Percentiles rank a stretch among this genome's conserved stretches.
phyloP scores from a whole-genome alignment of 768 basidiomycete species.

The Mycena vulgaris region DNA sequence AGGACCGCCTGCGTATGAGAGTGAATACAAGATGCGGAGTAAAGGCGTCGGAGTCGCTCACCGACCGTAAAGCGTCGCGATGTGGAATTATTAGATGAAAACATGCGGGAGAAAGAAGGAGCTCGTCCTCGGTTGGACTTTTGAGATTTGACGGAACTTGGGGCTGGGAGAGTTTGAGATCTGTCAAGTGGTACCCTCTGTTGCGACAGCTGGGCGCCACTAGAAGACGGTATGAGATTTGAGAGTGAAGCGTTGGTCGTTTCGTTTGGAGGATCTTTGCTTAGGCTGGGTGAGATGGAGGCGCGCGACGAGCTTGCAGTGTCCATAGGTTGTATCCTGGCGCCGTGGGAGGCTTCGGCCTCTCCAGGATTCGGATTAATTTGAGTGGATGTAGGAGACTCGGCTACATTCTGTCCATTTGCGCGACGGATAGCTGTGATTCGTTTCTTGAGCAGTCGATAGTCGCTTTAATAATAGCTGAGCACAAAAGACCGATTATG shows the following conservation, averaged over 20 bases:
- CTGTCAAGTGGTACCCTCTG: slow-evolving; percentile 10
- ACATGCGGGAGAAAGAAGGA: slow-evolving; percentile 27
- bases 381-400: slow-evolving; percentile 39
- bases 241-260: not conserved
- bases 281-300: slow-evolving; percentile 7
- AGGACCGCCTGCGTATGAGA: slow-evolving; percentile 7
- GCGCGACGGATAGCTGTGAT: slow-evolving; percentile 67
- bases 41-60: not conserved
- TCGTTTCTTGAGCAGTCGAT: slow-evolving; percentile 77
- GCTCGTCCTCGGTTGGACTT: slow-evolving; percentile 10
- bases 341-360: slow-evolving; percentile 38
- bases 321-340: slow-evolving; percentile 24
- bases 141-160: not conserved
- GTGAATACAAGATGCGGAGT: not conserved
- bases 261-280: not conserved
- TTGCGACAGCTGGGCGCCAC: not conserved
- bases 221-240: not conserved
- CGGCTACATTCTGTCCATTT: slow-evolving; percentile 46
- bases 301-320: slow-evolving; percentile 15
- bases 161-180: slow-evolving; percentile 8
- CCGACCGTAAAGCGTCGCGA: slow-evolving; percentile 22
- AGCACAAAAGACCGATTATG: slow-evolving; percentile 15
- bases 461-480: slow-evolving; percentile 65
- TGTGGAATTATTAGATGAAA: slow-evolving; percentile 27
- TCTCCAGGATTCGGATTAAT: slow-evolving; percentile 39